Base-by-base conservation (phyloP, 2,329 filamentous ascomycete genomes). In the Zopfia rhizophila region DNA sequence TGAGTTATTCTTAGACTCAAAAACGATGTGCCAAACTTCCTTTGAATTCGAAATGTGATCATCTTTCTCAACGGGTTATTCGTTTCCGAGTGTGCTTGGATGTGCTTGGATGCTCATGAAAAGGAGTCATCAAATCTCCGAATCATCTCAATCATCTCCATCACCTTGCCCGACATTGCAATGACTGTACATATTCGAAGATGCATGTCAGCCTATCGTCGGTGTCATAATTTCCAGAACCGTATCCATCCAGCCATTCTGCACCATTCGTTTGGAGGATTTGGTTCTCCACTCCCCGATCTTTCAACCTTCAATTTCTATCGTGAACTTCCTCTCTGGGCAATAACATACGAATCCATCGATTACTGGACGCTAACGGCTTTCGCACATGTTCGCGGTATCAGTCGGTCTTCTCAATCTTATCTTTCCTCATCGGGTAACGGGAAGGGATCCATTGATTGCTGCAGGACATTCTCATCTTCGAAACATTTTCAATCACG, bases 321-420 rank as follows among this genome's bases (percentile, higher is more conserved):
- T 28, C n/a, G 31, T 32, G 7, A 19, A 49, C 48, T 58, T 21
- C 55, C 55, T 48, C 49, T 44, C 43, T 29, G 24, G 49, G 55
- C 36, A 58, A 49, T 38, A 39, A 21, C 32, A 12, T 43, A 22
- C 24, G 38, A 28, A 29, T 22, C 30, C 45, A 40, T 58, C 23
- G 44, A 53, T 45, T 27, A 44, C 52, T 23, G 52, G 19, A 38
- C 52, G 55, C 55, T 58, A 58, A 58, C 55, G 55, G 37, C 29
- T 51, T 53, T 38, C 27, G 49, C 45, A 39, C 36, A 45, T 37
- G 31, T 29, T 39, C 43, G 33, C 43, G 25, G 31, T 44, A 38
- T 31, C 39, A 31, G 23, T 28, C 3, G 27, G 47, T 50, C 42
- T 50, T 45, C 43, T 51, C 50, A 49, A 41, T 32, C 49, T 50